Conservation (phyloP, 331 rosid genomes). For the Telfairia occidentalis region DNA sequence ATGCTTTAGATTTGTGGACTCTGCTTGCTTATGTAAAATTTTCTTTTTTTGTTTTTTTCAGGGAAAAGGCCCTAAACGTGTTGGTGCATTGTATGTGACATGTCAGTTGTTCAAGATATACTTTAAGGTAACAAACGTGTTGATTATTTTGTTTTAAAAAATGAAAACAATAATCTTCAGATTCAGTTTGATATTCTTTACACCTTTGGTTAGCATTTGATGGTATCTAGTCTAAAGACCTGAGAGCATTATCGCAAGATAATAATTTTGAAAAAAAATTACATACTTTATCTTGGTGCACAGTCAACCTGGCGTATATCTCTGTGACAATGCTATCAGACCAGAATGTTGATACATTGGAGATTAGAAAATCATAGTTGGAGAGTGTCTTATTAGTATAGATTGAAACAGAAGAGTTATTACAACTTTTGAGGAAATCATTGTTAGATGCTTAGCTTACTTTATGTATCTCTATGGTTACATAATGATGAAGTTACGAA, state of each 20-base stretch:
- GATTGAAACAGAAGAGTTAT: background rate
- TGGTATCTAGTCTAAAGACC: background rate
- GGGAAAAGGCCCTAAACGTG: constrained; percentile 96
- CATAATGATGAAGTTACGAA: background rate
- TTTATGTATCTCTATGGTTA: background rate
- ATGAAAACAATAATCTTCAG: background rate
- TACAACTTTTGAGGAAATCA: background rate
- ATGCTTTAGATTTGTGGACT: background rate
- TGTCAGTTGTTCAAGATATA: constrained; percentile 91
- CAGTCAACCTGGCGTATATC: background rate
- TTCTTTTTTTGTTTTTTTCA: constrained; percentile 14
- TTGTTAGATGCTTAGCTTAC: background rate
- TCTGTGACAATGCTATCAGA: background rate
- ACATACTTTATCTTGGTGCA: too few species aligned
- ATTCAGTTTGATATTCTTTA: background rate
- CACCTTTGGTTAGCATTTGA: background rate
- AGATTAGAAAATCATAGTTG: background rate
- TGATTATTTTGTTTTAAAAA: background rate
- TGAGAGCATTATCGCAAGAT: background rate
- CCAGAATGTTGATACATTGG: background rate
- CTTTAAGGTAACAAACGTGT: constrained; percentile 50
- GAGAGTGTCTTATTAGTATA: background rate
- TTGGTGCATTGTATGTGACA: constrained; percentile 84
- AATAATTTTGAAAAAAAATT: background rate
- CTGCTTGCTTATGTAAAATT: background rate